These are phyloP conservation scores for Favolaschia claudopus DNA, from an alignment of 768 basidiomycete species.

Conservation along the genomic window DNA sequence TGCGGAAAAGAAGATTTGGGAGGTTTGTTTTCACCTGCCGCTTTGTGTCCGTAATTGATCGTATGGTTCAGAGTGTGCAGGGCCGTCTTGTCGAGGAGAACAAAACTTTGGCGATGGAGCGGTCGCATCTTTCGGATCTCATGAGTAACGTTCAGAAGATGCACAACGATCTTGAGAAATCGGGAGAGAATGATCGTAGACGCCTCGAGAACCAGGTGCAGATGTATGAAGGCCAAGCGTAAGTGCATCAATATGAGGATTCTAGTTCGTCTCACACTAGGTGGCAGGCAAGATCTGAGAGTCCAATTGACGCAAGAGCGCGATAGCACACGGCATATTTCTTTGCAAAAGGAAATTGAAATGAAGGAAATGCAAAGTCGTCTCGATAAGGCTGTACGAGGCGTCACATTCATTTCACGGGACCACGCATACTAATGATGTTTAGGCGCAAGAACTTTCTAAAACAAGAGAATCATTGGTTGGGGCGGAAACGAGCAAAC, in stretches of 20 bases:
- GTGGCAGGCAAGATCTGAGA: constrained; percentile 73
- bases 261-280: background rate
- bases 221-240: constrained; percentile 83
- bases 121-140: constrained; percentile 85
- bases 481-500: constrained; percentile 79
- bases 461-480: constrained; percentile 75
- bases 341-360: constrained; percentile 84
- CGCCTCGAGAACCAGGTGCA: constrained; percentile 84
- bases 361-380: constrained; percentile 74
- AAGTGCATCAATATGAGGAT: constrained; percentile 29
- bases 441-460: constrained; percentile 67
- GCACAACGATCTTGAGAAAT: constrained; percentile 86
- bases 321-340: constrained; percentile 74
- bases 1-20: constrained; percentile 94
- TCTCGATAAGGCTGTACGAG: constrained; percentile 73
- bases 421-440: background rate
- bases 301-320: constrained; percentile 76
- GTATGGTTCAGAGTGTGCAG: constrained; percentile 71
- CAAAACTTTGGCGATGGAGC: constrained; percentile 77
- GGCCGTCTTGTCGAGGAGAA: constrained; percentile 86
- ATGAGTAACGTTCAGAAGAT: constrained; percentile 92
- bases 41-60: constrained; percentile 6
- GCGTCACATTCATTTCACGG: background rate
- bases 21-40: constrained; percentile 56
- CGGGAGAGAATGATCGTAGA: constrained; percentile 81